These are phyloP conservation scores for Russula vinacea DNA, from an alignment of 768 basidiomycete genomes.

Conservation along the genomic window DNA sequence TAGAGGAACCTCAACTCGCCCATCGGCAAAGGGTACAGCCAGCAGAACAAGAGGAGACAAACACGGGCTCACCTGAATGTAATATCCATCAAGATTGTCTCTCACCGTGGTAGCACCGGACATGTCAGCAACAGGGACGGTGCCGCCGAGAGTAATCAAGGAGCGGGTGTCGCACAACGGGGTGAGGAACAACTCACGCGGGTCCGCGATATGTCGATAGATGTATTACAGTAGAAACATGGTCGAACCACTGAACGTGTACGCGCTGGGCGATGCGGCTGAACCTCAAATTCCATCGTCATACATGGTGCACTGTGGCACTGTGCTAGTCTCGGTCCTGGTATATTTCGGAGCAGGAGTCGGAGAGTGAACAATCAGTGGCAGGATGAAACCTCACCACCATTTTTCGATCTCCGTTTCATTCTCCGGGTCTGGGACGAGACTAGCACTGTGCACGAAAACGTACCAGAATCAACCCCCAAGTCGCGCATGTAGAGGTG, in stretches of 20 bases:
- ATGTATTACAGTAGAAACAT: constrained; percentile 57
- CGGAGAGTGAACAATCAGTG: too few relatives aligned
- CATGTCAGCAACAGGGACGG: constrained; percentile 42
- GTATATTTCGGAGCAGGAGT: too few relatives aligned
- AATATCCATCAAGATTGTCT: constrained; percentile 22
- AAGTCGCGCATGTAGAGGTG: constrained; percentile 43
- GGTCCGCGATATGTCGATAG: constrained; percentile 56
- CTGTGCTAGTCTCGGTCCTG: too few relatives aligned
- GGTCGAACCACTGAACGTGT: constrained; percentile 76
- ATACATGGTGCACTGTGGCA: neutral
- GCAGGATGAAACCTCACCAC: too few relatives aligned
- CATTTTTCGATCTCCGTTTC: too few relatives aligned
- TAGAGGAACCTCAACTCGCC: constrained; percentile 41
- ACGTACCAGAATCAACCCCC: constrained; percentile 64
- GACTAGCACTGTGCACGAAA: too few relatives aligned
- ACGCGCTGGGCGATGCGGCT: constrained; percentile 54
- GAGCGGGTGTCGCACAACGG: constrained; percentile 49
- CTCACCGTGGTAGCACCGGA: neutral
- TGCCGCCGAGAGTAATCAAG: constrained; percentile 46
- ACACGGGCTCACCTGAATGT: constrained; percentile 13
- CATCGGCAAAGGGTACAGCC: neutral
- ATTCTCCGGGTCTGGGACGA: too few relatives aligned
- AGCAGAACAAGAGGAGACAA: neutral
- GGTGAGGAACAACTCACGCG: constrained; percentile 64
- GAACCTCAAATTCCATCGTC: constrained; percentile 49